Evolutionary conservation across 768 basidiomycete genomes (phyloP).

Genomic region (Leccinum imitatum): DNA sequence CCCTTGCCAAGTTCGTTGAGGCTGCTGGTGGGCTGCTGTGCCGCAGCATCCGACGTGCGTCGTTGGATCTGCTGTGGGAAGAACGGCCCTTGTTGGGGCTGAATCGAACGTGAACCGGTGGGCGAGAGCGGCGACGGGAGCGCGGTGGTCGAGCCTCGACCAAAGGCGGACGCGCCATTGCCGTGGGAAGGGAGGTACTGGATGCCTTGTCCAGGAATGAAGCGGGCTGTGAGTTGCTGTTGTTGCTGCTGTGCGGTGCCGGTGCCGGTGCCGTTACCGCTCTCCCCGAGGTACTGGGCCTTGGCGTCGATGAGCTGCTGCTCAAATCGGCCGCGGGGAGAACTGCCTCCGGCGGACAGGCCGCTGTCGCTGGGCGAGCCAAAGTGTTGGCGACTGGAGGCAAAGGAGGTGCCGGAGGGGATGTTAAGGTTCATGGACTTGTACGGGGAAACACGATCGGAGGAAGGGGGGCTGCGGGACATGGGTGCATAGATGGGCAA

Average conservation of each 20-base stretch:
- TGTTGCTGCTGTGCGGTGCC: slow-evolving; percentile 15
- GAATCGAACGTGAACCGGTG: slow-evolving; percentile 28
- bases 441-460: slow-evolving; percentile 55
- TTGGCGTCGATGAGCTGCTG: slow-evolving; percentile 44
- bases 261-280: slow-evolving; percentile 18
- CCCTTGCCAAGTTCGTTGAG: too few relatives aligned
- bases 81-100: slow-evolving; percentile 30
- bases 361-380: slow-evolving; percentile 66
- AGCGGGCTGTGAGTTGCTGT: slow-evolving; percentile 52
- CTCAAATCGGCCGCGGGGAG: slow-evolving; percentile 47
- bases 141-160: slow-evolving; percentile 36
- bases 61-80: slow-evolving; percentile 37
- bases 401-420: slow-evolving; percentile 43
- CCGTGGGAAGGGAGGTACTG: slow-evolving; percentile 49
- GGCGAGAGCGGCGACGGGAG: slow-evolving; percentile 60
- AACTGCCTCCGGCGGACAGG: slow-evolving; percentile 50
- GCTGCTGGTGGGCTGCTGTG: too few relatives aligned
- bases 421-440: slow-evolving; percentile 63
- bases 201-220: slow-evolving; percentile 64
- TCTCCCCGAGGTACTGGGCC: slow-evolving; percentile 32
- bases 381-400: slow-evolving; percentile 44
- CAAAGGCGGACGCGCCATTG: slow-evolving; percentile 34
- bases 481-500: slow-evolving; percentile 73
- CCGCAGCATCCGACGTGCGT: slow-evolving; percentile 41
- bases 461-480: slow-evolving; percentile 58